Base-by-base conservation (phyloP, 2,329 filamentous ascomycete species). In the Parascedosporium putredinis region DNA sequence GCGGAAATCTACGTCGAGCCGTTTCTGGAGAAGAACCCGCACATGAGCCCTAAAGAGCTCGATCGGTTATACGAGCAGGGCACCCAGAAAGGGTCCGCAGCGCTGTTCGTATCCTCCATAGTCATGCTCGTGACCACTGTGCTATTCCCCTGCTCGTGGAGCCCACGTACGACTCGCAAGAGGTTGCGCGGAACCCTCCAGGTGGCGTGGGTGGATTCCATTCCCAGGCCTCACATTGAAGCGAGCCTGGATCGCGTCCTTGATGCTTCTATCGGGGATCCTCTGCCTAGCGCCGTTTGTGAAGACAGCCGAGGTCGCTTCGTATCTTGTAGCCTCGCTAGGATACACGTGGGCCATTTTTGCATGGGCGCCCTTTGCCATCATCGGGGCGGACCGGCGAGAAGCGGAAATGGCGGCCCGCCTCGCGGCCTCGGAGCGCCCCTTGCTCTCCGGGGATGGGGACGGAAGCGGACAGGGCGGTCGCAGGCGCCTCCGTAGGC, bases 261-360 rank as follows among this genome's bases (percentile, higher is more conserved):
- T 95, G 55, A 64, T 95, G n/a, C 74, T 95, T 44, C 96, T 95
- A 62, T 79, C 87, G 1, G 64, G 74, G 4, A 83, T 86, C 62
- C 95, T 93, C 81, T 86, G 86, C 61, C 80, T 82, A 60, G 94
- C 91, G 0, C 81, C 95, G 51, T 75, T 95, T 52, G 86, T 95
- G 34, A 76, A 73, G 36, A 81, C 79, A 2, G 82, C 88, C 6
- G 71, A 78, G 51, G 79, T 75, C 8, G 91, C 87, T 1, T 95
- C 86, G 0, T 73, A 80, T 1, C 75, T 95, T 29, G 84, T 95
- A 50, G 87, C 83, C 1, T 69, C 93, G 22, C 82, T 95, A 45
- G 91, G 91, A 29, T 81, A 97, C 52, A 89, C 88, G 1, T 97
- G 91, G 91, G 89, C 90, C 20, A 71, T 96, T 59, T 89, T 89